These are phyloP conservation scores for Melaleuca alternifolia DNA, from an alignment of 345 rosid species.

Conservation along the genomic window DNA sequence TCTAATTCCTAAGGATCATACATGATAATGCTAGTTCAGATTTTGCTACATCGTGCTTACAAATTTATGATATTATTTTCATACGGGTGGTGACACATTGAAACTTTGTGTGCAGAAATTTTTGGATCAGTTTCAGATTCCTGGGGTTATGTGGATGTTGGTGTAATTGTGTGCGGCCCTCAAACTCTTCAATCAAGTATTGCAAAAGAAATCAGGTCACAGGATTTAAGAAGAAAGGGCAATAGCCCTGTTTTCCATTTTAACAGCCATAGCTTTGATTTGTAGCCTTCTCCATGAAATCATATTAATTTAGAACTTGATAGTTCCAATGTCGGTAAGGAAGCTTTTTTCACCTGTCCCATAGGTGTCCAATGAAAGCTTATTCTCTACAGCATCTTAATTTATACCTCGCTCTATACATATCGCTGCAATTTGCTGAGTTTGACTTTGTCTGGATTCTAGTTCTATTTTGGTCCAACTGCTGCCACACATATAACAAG, in stretches of 20 bases:
- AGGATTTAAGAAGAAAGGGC: slow-evolving; percentile 9
- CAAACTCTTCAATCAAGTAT: slow-evolving; percentile 22
- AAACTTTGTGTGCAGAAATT: slow-evolving; percentile 12
- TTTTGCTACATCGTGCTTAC: neutral
- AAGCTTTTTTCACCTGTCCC: neutral
- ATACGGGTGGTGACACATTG: neutral
- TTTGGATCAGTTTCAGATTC: slow-evolving; percentile 6
- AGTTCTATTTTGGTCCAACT: neutral
- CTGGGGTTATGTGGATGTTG: slow-evolving; percentile 27
- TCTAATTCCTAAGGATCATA: neutral
- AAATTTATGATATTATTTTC: neutral
- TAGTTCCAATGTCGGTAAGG: neutral
- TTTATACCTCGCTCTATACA: neutral
- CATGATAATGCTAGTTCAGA: neutral
- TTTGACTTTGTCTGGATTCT: neutral
- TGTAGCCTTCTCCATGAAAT: slow-evolving; percentile 3
- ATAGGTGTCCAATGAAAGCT: neutral
- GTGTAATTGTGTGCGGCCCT: slow-evolving; percentile 33
- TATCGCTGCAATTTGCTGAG: neutral
- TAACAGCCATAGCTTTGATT: slow-evolving; percentile 32
- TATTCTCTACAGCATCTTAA: neutral
- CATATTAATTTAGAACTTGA: neutral
- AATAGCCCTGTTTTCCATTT: slow-evolving; percentile 24
- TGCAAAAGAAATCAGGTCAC: slow-evolving; percentile 27
- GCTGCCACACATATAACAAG: neutral